Percentiles rank a stretch among this genome's conserved stretches.
These are phyloP conservation scores for Cordyceps cateniannulata DNA, from an alignment of 2,329 filamentous ascomycete species.

Conservation along the genomic window DNA sequence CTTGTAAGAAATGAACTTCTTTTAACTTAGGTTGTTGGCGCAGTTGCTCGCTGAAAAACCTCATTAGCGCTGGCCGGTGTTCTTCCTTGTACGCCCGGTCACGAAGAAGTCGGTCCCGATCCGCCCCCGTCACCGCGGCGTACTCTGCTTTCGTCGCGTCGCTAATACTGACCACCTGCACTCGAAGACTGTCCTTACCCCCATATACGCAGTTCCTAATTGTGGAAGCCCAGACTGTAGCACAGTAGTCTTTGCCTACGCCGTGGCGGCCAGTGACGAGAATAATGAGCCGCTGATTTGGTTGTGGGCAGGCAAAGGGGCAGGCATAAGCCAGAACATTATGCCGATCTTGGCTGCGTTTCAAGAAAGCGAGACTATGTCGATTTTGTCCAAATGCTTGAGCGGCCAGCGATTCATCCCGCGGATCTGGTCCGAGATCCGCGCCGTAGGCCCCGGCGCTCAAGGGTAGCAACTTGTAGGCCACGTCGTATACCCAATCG, in stretches of 20 bases:
- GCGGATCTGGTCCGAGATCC: slow-evolving; percentile 56
- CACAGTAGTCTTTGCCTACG: slow-evolving; percentile 56
- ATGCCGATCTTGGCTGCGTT: slow-evolving; percentile 40
- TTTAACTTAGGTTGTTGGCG: slow-evolving; percentile 26
- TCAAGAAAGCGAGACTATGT: slow-evolving; percentile 43
- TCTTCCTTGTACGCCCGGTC: slow-evolving; percentile 57
- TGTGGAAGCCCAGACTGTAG: slow-evolving; percentile 41
- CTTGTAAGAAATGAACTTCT: slow-evolving; percentile 36
- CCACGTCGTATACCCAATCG: slow-evolving; percentile 52
- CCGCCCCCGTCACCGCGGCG: slow-evolving; percentile 39
- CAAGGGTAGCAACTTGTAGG: slow-evolving; percentile 37
- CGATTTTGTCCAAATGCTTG: slow-evolving; percentile 53
- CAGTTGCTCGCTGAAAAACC: slow-evolving; percentile 43
- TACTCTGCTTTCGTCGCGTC: slow-evolving; percentile 52
- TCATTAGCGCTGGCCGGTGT: slow-evolving; percentile 45
- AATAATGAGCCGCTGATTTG: slow-evolving; percentile 42
- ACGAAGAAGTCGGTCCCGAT: slow-evolving; percentile 39
- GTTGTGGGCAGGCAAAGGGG: slow-evolving; percentile 32
- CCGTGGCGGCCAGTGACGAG: slow-evolving; percentile 50
- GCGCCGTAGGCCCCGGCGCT: slow-evolving; percentile 50
- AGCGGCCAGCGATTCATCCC: slow-evolving; percentile 44
- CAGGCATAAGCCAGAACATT: slow-evolving; percentile 50
- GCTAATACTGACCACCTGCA: slow-evolving; percentile 40
- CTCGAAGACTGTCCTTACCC: slow-evolving; percentile 12
- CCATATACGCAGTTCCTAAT: slow-evolving; percentile 27